Base-by-base conservation (phyloP, 805 yeast species). In the Saccharomyces paradoxus region DNA sequence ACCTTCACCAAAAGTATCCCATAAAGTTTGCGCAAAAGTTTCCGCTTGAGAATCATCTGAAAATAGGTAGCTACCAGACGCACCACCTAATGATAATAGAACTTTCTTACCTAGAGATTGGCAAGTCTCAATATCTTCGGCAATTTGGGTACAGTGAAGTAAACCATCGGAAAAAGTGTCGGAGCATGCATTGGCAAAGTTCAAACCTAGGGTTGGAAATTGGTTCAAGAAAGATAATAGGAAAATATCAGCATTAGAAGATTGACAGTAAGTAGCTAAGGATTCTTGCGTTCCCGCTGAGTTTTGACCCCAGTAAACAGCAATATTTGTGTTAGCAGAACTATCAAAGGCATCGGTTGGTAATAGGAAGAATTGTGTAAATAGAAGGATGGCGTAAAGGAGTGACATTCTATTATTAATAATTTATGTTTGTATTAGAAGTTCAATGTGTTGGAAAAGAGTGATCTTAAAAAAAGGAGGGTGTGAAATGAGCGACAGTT, bases 221-320 rank as follows among this genome's bases (percentile, higher is more conserved):
- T 73, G 69, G 53, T 78, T 71, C 64, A 90, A 69, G 71, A 91
- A 91, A 1, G 97, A 80, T 32, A 90, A 65, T 12, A 90, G 65
- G 54, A 86, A 75, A 52, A 87, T 82, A 62, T 88, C 96, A 27
- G 87, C 89, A 50, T 81, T 77, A 53, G 81, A 80, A 51, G 82
- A 76, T 55, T 76, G 74, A 76, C 97, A 89, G 74, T 88, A 88
- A 50, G 75, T 70, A 56, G 74, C 67, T 30, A 74, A 55, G 1
- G 66, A 58, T 54, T 73, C 71, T 61, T 81, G 83, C 10, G 76
- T 65, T 7, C 88, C 88, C n/a, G 80, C 83, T 14, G 92, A 82
- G 62, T 81, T 80, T 71, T 89, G 96, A 53, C 97, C 96, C 96
- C 96, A 89, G 72, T 89, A 89, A 7, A 87, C 76, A 24, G 86